These are phyloP conservation scores for Pichia cabralensis DNA, from an alignment of 805 yeast genomes.

Conservation along the genomic window DNA sequence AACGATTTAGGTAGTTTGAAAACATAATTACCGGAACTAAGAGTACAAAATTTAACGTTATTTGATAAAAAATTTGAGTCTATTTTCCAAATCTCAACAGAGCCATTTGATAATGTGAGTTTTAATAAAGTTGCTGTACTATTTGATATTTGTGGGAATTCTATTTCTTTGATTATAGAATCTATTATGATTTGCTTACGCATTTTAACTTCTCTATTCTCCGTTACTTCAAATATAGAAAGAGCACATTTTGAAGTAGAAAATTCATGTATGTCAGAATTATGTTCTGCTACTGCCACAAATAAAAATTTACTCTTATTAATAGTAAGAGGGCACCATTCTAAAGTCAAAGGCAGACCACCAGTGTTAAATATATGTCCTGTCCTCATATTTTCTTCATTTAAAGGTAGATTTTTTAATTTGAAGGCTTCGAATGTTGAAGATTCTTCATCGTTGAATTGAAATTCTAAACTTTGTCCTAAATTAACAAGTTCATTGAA, in stretches of 20 bases:
- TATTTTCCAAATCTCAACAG: constrained; percentile 17
- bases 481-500: constrained; percentile 4
- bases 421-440: constrained; percentile 2
- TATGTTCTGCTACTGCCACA: constrained; percentile 16
- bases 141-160: constrained; percentile 15
- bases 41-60: constrained; percentile 3
- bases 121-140: constrained; percentile 14
- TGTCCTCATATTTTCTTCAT: constrained; percentile 10
- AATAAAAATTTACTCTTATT: constrained; percentile 17
- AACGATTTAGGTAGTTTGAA: constrained; percentile 10
- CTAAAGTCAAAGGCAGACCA: constrained; percentile 20
- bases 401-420: constrained; percentile 13
- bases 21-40: constrained; percentile 5
- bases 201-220: constrained; percentile 1
- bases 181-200: constrained; percentile 13
- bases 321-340: constrained; percentile 18
- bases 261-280: constrained; percentile 12
- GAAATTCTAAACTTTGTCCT: constrained; percentile 11
- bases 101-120: constrained; percentile 22
- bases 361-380: constrained; percentile 24
- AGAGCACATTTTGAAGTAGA: constrained; percentile 14
- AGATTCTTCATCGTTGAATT: constrained; percentile 10
- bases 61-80: constrained; percentile 9
- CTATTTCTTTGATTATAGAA: constrained; percentile 20
- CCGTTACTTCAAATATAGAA: constrained; percentile 16